A percentile compares a stretch with the other conserved stretches of the same genome.
Evolutionary conservation across 148 eudicot genomes (phyloP).

Genomic region (Pharnaceum exiguum): DNA sequence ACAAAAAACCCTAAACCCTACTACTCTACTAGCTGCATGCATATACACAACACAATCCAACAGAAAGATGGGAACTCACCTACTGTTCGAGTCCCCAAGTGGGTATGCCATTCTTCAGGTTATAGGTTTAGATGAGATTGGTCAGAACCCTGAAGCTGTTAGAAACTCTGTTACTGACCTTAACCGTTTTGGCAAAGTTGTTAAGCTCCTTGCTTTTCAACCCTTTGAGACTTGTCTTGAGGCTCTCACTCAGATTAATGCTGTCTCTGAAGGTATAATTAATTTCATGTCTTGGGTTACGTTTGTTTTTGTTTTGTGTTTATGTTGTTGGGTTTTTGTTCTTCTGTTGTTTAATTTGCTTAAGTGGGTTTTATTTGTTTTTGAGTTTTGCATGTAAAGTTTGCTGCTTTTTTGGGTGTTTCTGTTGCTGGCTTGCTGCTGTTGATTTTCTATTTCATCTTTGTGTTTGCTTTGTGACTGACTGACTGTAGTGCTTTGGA

Average conservation of each 20-base stretch:
- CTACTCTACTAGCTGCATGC: too few species aligned
- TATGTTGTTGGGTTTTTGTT: too few species aligned
- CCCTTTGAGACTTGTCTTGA: conserved; percentile 85
- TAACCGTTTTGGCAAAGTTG: conserved; percentile 84
- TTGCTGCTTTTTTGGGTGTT: too few species aligned
- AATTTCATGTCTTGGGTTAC: background rate
- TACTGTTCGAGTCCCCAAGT: conserved; percentile 65
- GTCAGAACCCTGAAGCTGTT: conserved; percentile 77
- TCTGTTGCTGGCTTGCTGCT: too few species aligned
- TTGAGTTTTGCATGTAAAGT: too few species aligned
- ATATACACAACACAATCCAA: background rate
- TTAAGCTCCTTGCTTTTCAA: conserved; percentile 60
- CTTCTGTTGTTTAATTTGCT: too few species aligned
- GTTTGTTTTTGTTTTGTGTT: background rate
- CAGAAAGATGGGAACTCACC: conserved; percentile 43
- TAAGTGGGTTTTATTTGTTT: too few species aligned
- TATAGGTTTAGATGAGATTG: conserved; percentile 89
- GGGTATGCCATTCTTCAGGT: conserved; percentile 60
- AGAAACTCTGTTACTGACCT: conserved; percentile 68
- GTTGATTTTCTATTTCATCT: too few species aligned
- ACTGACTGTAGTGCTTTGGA: too few species aligned
- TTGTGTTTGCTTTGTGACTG: too few species aligned
- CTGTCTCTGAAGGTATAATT: conserved; percentile 77
- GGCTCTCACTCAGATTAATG: conserved; percentile 81
- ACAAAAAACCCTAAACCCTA: conserved; percentile 17